Conservation (phyloP, 1,139 yeast species). For the Spencermartinsiella ligniputridi region DNA sequence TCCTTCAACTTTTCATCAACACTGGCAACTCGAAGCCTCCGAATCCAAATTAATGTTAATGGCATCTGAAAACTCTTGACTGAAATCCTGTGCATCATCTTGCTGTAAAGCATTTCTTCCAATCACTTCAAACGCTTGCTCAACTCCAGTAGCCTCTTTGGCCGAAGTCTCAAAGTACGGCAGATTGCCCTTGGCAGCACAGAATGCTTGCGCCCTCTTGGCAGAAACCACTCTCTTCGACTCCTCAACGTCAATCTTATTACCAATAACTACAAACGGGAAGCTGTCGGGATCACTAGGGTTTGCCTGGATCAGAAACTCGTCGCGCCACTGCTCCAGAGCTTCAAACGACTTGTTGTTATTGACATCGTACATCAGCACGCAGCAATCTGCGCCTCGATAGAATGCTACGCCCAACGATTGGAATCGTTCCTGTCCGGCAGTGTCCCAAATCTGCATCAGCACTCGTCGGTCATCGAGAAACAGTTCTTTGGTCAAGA, state of each 20-base stretch:
- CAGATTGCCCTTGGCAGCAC: conserved; percentile 80
- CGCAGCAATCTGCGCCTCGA: conserved; percentile 98
- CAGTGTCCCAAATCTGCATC: conserved; percentile 88
- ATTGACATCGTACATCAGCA: conserved; percentile 89
- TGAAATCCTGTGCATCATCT: conserved; percentile 79
- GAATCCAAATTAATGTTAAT: conserved; percentile 89
- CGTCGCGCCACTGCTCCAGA: conserved; percentile 90
- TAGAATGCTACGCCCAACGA: conserved; percentile 95
- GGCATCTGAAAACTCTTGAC: conserved; percentile 93
- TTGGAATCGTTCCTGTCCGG: conserved; percentile 87
- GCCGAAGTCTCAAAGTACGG: conserved; percentile 96
- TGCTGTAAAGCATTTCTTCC: conserved; percentile 94
- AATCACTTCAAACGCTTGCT: conserved; percentile 91
- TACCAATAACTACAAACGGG: conserved; percentile 92
- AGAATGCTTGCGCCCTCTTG: conserved; percentile 81
- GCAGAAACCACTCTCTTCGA: conserved; percentile 75
- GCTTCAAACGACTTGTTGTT: conserved; percentile 90
- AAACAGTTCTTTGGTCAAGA: conserved; percentile 81
- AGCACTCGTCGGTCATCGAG: conserved; percentile 79
- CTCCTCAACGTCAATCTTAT: conserved; percentile 93
- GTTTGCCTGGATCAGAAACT: conserved; percentile 87
- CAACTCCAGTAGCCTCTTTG: conserved; percentile 89
- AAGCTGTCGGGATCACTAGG: conserved; percentile 91
- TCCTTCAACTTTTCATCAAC: conserved; percentile 38
- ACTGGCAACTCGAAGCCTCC: conserved; percentile 72